Evolutionary conservation across 768 basidiomycete species (phyloP).

Genomic region (Floccularia luteovirens): DNA sequence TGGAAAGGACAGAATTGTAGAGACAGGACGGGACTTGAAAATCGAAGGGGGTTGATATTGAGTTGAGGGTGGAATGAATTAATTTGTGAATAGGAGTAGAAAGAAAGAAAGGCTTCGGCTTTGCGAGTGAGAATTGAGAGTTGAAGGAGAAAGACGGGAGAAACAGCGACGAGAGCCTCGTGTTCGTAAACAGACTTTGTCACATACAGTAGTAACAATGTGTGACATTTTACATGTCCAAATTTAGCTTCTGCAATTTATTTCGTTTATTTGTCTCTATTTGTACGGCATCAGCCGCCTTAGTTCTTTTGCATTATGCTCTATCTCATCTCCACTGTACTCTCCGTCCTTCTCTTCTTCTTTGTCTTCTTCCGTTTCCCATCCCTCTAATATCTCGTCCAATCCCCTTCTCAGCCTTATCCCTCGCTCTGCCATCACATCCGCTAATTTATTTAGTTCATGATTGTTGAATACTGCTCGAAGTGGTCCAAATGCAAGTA

Average conservation of each 20-base stretch:
- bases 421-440: slow-evolving; percentile 73
- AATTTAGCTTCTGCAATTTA: background rate
- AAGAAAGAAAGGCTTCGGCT: background rate
- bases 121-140: background rate
- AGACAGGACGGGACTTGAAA: slow-evolving; percentile 11
- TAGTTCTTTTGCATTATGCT: slow-evolving; percentile 49
- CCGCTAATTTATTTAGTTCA: slow-evolving; percentile 57
- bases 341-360: slow-evolving; percentile 23
- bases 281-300: slow-evolving; percentile 60
- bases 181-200: slow-evolving; percentile 15
- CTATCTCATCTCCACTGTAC: slow-evolving; percentile 51
- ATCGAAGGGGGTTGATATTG: no score
- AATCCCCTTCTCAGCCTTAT: slow-evolving; percentile 55
- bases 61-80: slow-evolving; percentile 2
- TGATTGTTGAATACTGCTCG: slow-evolving; percentile 49
- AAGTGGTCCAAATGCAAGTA: slow-evolving; percentile 69
- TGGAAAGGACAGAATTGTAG: slow-evolving; percentile 6
- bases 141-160: background rate
- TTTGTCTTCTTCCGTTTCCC: slow-evolving; percentile 25
- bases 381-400: slow-evolving; percentile 47
- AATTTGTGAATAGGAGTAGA: background rate
- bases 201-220: slow-evolving; percentile 1
- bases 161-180: slow-evolving; percentile 12
- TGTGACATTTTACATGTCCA: background rate
- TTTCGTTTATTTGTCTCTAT: slow-evolving; percentile 1